phyloP scores from a whole-genome alignment of 306 rosid genomes.

The Malus sylvestris region DNA sequence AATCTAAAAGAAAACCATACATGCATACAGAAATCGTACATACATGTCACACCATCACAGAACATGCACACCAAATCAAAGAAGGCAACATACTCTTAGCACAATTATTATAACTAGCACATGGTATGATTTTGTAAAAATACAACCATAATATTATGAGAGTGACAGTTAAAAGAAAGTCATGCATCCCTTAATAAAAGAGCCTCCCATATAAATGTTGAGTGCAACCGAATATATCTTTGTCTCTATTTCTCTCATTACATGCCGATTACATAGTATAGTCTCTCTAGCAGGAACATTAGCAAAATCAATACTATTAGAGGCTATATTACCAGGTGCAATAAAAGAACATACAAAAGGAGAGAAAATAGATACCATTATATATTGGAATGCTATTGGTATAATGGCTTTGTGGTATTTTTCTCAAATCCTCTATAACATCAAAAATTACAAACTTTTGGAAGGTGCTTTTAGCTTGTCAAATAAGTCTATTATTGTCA shows the following conservation, averaged over 20 bases:
- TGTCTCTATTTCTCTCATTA: too few species aligned
- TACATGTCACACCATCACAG: background rate
- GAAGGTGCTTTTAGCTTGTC: constrained; percentile 3
- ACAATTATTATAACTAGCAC: background rate
- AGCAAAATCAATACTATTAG: background rate
- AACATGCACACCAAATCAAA: background rate
- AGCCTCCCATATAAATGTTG: background rate
- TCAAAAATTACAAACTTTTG: constrained; percentile 10
- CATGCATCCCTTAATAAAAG: background rate
- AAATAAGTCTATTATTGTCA: constrained; percentile 8
- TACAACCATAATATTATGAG: background rate
- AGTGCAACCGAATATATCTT: too few species aligned
- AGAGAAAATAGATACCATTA: constrained; percentile 5
- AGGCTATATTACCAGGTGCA: constrained; percentile 13
- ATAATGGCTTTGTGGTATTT: constrained; percentile 21
- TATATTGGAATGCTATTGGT: constrained; percentile 21
- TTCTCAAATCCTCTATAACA: constrained; percentile 28
- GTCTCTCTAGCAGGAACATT: too few species aligned
- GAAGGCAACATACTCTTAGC: background rate
- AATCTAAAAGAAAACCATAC: background rate
- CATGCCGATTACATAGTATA: too few species aligned
- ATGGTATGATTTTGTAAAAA: background rate
- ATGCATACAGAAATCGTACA: background rate
- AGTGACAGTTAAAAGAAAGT: background rate
- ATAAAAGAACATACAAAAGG: constrained; percentile 15